These are phyloP conservation scores for Conoideocrella luteorostrata DNA, from an alignment of 2,329 filamentous ascomycete species.

Conservation along the genomic window DNA sequence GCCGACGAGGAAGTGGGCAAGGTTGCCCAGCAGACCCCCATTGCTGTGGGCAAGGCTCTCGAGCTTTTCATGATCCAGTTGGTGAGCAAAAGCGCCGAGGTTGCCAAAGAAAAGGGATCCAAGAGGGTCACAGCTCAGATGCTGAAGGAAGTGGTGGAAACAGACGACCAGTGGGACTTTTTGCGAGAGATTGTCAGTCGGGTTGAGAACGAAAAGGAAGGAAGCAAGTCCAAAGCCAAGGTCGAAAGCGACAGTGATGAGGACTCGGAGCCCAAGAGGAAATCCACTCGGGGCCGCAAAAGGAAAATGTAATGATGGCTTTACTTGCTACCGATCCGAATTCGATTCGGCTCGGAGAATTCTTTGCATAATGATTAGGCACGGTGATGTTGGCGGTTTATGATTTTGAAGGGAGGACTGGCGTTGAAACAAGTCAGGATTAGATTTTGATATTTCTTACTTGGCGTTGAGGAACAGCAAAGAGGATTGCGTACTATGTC, in stretches of 20 bases:
- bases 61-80: conserved; percentile 97
- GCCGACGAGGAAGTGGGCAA: conserved; percentile 98
- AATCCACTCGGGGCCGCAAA: conserved; percentile 42
- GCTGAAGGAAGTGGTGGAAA: conserved; percentile 83
- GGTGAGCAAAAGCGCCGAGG: conserved; percentile 78
- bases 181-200: conserved; percentile 83
- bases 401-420: conserved; percentile 7
- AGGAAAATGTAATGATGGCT: conserved; percentile 27
- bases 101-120: conserved; percentile 74
- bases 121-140: conserved; percentile 87
- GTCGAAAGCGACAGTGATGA: conserved; percentile 48
- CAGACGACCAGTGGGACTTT: conserved; percentile 92
- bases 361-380: conserved; percentile 16
- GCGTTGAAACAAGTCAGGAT: conserved; percentile 20
- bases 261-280: conserved; percentile 43
- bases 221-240: conserved; percentile 35
- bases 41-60: conserved; percentile 89
- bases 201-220: conserved; percentile 56
- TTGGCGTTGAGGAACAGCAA: conserved; percentile 18
- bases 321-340: background rate
- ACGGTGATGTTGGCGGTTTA: conserved; percentile 12
- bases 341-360: too few species aligned
- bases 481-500: background rate
- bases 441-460: conserved; percentile 1
- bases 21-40: conserved; percentile 94